Percentiles rank a stretch among this genome's conserved stretches.
Conservation (phyloP, 2,329 filamentous ascomycete genomes). For the Zymoseptoria passerinii region DNA sequence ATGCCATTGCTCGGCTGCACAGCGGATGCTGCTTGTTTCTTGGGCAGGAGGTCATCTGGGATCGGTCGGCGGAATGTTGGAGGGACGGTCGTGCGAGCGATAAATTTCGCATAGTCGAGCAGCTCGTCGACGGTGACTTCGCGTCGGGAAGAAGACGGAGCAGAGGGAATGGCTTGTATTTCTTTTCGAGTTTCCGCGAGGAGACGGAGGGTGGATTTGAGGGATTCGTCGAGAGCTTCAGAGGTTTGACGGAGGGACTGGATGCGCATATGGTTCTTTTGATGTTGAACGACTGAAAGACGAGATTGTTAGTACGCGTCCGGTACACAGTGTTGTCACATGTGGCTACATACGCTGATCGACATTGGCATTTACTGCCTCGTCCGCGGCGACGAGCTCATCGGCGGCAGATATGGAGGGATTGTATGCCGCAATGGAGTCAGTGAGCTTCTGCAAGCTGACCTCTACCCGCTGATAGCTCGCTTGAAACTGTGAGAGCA, state of each 20-base stretch:
- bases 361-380: slow-evolving; percentile 57
- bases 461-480: slow-evolving; percentile 41
- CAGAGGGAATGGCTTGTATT: slow-evolving; percentile 54
- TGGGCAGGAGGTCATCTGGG: slow-evolving; percentile 9
- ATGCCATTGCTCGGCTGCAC: slow-evolving; percentile 27
- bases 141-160: slow-evolving; percentile 32
- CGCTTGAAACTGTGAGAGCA: slow-evolving; percentile 36
- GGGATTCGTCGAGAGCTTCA: slow-evolving; percentile 58
- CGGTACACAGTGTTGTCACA: neutral
- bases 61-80: slow-evolving; percentile 41
- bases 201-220: slow-evolving; percentile 60
- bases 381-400: slow-evolving; percentile 63
- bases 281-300: slow-evolving; percentile 57
- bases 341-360: slow-evolving; percentile 47
- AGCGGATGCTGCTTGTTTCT: slow-evolving; percentile 4
- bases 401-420: slow-evolving; percentile 59
- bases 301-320: neutral
- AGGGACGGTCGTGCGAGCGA: slow-evolving; percentile 71
- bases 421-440: slow-evolving; percentile 75
- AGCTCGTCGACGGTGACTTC: slow-evolving; percentile 62
- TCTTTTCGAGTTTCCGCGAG: slow-evolving; percentile 67
- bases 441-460: slow-evolving; percentile 58
- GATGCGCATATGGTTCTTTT: slow-evolving; percentile 64
- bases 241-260: slow-evolving; percentile 59
- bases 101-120: slow-evolving; percentile 67